These are phyloP conservation scores for Hygrocybe punicea DNA, from an alignment of 768 basidiomycete species.

Conservation along the genomic window DNA sequence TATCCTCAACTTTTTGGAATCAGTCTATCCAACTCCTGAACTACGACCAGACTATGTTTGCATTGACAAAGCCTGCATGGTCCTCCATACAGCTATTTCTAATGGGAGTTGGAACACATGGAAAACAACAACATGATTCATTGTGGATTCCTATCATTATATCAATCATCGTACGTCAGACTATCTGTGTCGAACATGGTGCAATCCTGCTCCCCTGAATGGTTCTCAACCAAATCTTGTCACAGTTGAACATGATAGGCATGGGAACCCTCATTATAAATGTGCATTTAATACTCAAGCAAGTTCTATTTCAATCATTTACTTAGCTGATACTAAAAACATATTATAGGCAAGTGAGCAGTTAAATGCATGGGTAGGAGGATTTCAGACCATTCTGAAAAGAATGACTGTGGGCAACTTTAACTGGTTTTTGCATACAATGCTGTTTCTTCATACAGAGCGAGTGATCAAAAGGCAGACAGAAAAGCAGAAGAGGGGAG, in stretches of 20 bases:
- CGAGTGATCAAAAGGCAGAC: background rate
- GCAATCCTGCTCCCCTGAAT: constrained; percentile 25
- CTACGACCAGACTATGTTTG: constrained; percentile 23
- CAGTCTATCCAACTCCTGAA: constrained; percentile 18
- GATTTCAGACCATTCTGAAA: constrained; percentile 30
- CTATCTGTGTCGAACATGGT: background rate
- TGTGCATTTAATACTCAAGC: constrained; percentile 7
- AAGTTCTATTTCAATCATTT: background rate
- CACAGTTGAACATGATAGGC: constrained; percentile 15
- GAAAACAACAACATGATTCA: constrained; percentile 18
- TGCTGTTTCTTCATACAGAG: background rate
- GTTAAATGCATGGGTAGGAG: constrained; percentile 33
- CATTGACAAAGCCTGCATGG: background rate
- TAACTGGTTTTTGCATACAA: background rate
- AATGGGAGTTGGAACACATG: constrained; percentile 10
- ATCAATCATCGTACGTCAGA: background rate
- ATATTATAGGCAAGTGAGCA: constrained; percentile 28
- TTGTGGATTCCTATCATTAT: constrained; percentile 27
- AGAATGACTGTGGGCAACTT: constrained; percentile 27
- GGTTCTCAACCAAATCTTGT: constrained; percentile 31
- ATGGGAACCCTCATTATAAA: constrained; percentile 20
- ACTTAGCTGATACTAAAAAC: background rate
- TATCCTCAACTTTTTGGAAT: constrained; percentile 17
- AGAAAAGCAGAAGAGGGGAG: background rate
- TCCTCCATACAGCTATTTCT: constrained; percentile 9